Conservation (phyloP, 768 basidiomycete genomes). For the Strobilomyces confusus region DNA sequence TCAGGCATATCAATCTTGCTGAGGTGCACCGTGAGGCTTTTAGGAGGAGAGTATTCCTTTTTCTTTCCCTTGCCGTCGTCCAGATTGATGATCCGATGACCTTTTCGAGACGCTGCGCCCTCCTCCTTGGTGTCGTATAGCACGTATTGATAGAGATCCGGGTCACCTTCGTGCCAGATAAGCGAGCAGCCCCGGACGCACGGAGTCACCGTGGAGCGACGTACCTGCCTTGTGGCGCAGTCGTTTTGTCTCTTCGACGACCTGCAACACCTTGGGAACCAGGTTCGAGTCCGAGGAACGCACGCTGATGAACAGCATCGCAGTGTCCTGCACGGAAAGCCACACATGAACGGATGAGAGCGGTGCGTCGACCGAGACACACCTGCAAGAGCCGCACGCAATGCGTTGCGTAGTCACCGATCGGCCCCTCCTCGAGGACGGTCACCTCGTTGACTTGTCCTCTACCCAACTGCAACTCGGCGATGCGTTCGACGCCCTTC, state of each 20-base stretch:
- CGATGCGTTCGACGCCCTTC: constrained; percentile 64
- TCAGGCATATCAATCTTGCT: constrained; percentile 90
- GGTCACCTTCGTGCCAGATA: constrained; percentile 41
- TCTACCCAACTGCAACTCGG: constrained; percentile 61
- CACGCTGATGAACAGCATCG: constrained; percentile 75
- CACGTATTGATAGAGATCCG: constrained; percentile 74
- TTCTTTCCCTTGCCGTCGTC: constrained; percentile 44
- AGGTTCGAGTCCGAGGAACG: constrained; percentile 57
- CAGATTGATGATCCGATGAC: constrained; percentile 64
- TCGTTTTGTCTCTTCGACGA: constrained; percentile 79
- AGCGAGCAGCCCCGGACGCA: neutral
- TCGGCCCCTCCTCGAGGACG: constrained; percentile 59
- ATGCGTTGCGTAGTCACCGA: constrained; percentile 67
- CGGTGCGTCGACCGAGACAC: neutral
- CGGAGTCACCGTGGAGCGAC: constrained; percentile 11
- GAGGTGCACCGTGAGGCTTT: constrained; percentile 64
- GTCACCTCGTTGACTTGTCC: constrained; percentile 76
- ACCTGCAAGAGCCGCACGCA: constrained; percentile 60
- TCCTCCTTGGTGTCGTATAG: constrained; percentile 52
- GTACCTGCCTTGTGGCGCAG: constrained; percentile 69
- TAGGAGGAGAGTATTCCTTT: constrained; percentile 62
- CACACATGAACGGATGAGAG: neutral
- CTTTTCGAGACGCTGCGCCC: constrained; percentile 39
- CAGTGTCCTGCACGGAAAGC: constrained; percentile 53
- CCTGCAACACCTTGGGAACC: constrained; percentile 75